Base-by-base conservation (phyloP, 2,329 filamentous ascomycete species). In the Claviceps sp. region DNA sequence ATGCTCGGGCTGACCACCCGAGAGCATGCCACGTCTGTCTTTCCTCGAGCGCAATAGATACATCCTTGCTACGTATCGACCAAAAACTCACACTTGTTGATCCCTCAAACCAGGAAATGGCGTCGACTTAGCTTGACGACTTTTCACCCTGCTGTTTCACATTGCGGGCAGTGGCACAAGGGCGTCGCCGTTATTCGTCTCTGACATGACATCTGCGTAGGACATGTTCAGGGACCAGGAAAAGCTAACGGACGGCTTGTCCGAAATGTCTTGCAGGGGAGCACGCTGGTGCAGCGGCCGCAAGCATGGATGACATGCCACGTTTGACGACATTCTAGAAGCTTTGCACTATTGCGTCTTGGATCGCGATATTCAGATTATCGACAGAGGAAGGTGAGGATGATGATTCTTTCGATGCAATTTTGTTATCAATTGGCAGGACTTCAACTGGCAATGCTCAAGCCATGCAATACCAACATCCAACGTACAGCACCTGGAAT, bases 121-220 rank as follows among this genome's bases (percentile, higher is more conserved):
- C 19, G 41, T n/a, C 30, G 10, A 14, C 6, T 16, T n/a, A 38
- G 19, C 19, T 24, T 24, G n/a, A 39, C 16, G 41, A 45, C 14
- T 30, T 40, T 34, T 11, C 3, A 22, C 16, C n/a, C 30, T 45
- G 13, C 34, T 30, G 34, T 24, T 39, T 50, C 22, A 26, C 7
- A 19, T 8, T 46, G 42, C 45, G 49, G 42, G 16, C 11, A 26
- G 49, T 30, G 30, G 30, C 42, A 50, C 16, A 14, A 40, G 45
- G 49, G 49, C 19, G 34, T 45, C 40, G 49, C 19, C 42, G 49
- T 40, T 16, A 46, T 46, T 50, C 40, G 49, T 50, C 49, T 39
- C 10, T 8, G 16, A 8, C 17, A 22, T 19, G 11, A 37, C n/a
- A 46, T 8, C 34, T 39, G 14, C 14, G 34, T 34, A 50, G 38